phyloP scores from a whole-genome alignment of 2,329 filamentous ascomycete species.

The Arthrobotrys entomopaga region DNA sequence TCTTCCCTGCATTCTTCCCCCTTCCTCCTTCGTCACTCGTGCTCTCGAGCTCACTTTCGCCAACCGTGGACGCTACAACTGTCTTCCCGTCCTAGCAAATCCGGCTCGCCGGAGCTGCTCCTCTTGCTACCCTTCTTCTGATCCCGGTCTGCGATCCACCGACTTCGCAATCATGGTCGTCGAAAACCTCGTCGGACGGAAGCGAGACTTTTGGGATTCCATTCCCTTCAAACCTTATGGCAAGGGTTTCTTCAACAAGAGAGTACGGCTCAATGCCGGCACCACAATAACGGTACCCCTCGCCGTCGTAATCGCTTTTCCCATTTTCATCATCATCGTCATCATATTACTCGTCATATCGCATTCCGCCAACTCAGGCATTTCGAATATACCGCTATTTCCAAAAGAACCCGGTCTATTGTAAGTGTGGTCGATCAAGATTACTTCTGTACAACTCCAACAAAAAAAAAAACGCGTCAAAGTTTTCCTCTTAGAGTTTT shows the following conservation, averaged over 20 bases:
- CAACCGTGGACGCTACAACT: slow-evolving; percentile 48
- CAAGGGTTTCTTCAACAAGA: slow-evolving; percentile 76
- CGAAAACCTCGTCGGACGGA: slow-evolving; percentile 57
- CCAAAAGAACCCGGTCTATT: slow-evolving; percentile 38
- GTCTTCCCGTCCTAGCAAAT: slow-evolving; percentile 51
- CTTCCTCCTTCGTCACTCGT: slow-evolving; percentile 3
- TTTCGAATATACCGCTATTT: slow-evolving; percentile 63
- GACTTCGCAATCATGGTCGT: slow-evolving; percentile 46
- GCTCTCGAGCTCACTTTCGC: slow-evolving; percentile 25
- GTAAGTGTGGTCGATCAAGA: slow-evolving; percentile 55
- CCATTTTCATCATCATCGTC: slow-evolving; percentile 87
- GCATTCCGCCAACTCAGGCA: slow-evolving; percentile 80
- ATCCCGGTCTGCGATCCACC: slow-evolving; percentile 30
- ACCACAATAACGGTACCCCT: slow-evolving; percentile 92
- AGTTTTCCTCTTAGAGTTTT: not conserved
- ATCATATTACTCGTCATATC: slow-evolving; percentile 89
- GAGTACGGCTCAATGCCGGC: slow-evolving; percentile 88
- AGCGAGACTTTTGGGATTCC: slow-evolving; percentile 67
- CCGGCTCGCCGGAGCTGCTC: slow-evolving; percentile 48
- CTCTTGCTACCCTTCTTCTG: slow-evolving; percentile 17
- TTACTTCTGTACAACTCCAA: not conserved
- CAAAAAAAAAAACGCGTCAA: slow-evolving; percentile 24
- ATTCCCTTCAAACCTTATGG: slow-evolving; percentile 50
- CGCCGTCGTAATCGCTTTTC: slow-evolving; percentile 91
- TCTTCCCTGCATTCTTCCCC: not conserved